Evolutionary conservation across 352 stramenopile genomes (phyloP), one percentile per base, ranked within the genome.

Genomic region (Globisporangium uncinulatum): DNA sequence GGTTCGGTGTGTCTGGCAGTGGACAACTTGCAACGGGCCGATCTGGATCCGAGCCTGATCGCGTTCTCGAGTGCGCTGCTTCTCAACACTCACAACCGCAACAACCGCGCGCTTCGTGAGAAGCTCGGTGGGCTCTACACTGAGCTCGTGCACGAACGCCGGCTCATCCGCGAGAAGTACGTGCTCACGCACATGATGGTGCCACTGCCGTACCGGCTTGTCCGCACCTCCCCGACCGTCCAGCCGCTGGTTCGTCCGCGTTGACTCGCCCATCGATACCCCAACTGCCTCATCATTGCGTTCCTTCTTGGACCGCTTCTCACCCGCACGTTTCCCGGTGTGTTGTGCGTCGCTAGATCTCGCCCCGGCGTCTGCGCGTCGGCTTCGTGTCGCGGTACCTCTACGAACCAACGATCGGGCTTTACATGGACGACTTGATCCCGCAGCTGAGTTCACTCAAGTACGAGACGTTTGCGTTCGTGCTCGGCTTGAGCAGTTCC

Each of bases 381-480:
- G 83, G 80, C 10, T 90, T 93, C 45, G 71, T 88, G 14, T 83
- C 74, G 6, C 76, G 79, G 13, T 85, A 80, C 59, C 70, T 88
- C 14, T 80, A 76, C 32, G 84, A 69, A 56, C 51, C 67, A 6
- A 61, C 63, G 20, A 70, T 82, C n/a, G 74, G 78, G 1, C 49
- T 86, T 29, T 86, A 76, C 56, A 78, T 89, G 67, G 71, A 72
- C 31, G 74, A 89, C 56, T 56, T 93, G n/a, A 60, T 93, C 13
- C 67, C 67, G 1, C 69, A 71, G 37, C 59, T 93, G 6, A 65
- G 89, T 46, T 54, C 45, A 19, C 64, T 57, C 54, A 86, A 83
- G 63, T 93, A 87, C 66, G 74, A 93, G 31, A 68, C 83, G n/a
- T 70, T 83, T 32, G 69, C 81, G 4, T 91, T 92, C 57, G 76